These are phyloP conservation scores for Mariannaea sp. DNA, from an alignment of 2,329 filamentous ascomycete species.

Conservation along the genomic window DNA sequence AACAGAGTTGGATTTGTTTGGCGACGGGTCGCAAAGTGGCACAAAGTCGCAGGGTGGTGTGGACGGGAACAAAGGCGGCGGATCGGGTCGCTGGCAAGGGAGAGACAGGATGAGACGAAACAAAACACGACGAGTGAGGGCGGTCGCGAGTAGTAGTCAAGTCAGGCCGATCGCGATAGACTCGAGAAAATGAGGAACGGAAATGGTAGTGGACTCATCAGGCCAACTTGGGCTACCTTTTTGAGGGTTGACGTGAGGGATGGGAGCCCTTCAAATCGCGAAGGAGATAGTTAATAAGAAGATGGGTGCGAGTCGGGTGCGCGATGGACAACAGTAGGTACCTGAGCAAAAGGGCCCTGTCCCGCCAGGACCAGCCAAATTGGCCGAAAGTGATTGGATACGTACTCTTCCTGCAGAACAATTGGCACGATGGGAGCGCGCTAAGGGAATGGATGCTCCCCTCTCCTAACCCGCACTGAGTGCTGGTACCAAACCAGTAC, in stretches of 20 bases:
- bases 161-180: background rate
- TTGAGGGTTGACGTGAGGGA: background rate
- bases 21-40: constrained; percentile 29
- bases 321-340: constrained; percentile 3
- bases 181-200: background rate
- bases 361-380: background rate
- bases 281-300: background rate
- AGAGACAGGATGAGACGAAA: constrained; percentile 19
- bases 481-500: too few relatives aligned
- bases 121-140: constrained; percentile 7
- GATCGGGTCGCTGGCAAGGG: constrained; percentile 17
- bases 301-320: background rate
- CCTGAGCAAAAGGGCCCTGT: background rate
- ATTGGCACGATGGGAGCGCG: too few relatives aligned
- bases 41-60: constrained; percentile 23
- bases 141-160: background rate
- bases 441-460: constrained; percentile 4
- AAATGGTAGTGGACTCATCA: constrained; percentile 9
- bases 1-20: constrained; percentile 18
- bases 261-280: background rate
- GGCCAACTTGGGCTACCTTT: background rate
- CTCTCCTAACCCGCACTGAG: constrained; percentile 11
- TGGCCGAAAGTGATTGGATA: constrained; percentile 7
- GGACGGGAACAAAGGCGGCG: constrained; percentile 24
- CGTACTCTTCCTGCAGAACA: constrained; percentile 13